Evolutionary conservation across 306 rosid species (phyloP).

Genomic region (Vigna radiata): DNA sequence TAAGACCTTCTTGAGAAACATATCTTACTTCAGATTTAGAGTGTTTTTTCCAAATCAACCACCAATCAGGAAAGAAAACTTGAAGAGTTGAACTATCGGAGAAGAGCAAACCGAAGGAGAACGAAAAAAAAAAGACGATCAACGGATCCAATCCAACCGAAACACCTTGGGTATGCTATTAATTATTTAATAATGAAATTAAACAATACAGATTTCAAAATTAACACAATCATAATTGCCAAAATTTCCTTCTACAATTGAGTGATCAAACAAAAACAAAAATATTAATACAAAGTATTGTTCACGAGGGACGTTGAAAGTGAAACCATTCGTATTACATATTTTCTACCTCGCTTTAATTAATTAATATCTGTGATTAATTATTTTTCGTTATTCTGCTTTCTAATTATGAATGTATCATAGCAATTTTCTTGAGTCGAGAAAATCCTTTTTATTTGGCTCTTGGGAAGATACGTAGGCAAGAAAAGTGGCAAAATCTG

Average conservation of each 20-base stretch:
- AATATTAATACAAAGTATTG: neutral
- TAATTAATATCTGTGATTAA: neutral
- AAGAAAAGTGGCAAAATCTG: conserved; percentile 67
- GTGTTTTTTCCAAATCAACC: no score
- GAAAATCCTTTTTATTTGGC: conserved; percentile 71
- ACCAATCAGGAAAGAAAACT: no score
- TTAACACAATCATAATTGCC: neutral
- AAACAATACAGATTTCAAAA: neutral
- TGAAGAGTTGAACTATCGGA: no score
- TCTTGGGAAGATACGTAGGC: conserved; percentile 64
- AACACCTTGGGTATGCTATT: neutral
- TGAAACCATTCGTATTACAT: neutral
- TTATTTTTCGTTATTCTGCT: neutral
- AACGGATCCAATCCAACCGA: no score
- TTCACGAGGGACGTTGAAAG: neutral
- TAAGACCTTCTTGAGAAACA: no score
- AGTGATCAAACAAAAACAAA: neutral
- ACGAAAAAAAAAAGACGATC: no score
- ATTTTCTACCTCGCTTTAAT: neutral
- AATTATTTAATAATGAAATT: no score
- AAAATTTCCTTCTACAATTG: conserved; percentile 14
- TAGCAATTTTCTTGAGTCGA: conserved; percentile 68
- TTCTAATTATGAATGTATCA: conserved; percentile 16
- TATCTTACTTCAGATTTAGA: no score
- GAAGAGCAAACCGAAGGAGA: no score